These are phyloP conservation scores for Entomophthora muscae DNA, from an alignment of 371 early-diverging fungal genomes.

Conservation along the genomic window DNA sequence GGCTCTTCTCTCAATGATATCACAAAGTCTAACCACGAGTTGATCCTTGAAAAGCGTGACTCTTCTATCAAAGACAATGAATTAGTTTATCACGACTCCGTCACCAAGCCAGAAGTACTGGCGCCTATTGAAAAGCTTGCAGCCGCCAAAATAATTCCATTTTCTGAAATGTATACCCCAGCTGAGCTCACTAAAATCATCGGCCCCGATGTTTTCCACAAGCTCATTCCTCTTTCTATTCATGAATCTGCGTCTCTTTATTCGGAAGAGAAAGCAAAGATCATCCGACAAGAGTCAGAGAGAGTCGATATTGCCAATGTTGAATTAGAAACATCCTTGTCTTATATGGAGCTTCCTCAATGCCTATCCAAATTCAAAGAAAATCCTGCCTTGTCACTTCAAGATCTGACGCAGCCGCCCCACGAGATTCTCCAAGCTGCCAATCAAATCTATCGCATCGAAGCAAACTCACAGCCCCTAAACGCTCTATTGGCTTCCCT, in stretches of 20 bases:
- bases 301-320: conserved; percentile 60
- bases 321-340: conserved; percentile 67
- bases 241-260: conserved; percentile 84
- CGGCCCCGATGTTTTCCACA: conserved; percentile 70
- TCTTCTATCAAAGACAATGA: conserved; percentile 76
- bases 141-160: conserved; percentile 54
- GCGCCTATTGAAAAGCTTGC: conserved; percentile 63
- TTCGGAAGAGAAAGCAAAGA: conserved; percentile 85
- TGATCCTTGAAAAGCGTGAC: conserved; percentile 35
- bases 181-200: conserved; percentile 52
- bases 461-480: conserved; percentile 19
- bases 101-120: conserved; percentile 60
- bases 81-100: conserved; percentile 79
- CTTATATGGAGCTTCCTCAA: conserved; percentile 67
- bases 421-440: conserved; percentile 37
- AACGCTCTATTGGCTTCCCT: conserved; percentile 34
- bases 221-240: conserved; percentile 75
- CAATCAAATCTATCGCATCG: conserved; percentile 31
- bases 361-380: conserved; percentile 55
- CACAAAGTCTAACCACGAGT: conserved; percentile 31
- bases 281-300: conserved; percentile 62
- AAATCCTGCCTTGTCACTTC: conserved; percentile 17
- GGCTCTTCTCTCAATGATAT: conserved; percentile 40
- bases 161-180: conserved; percentile 46
- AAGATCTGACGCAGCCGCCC: conserved; percentile 38